phyloP scores from a whole-genome alignment of 2,329 filamentous ascomycete genomes.

The Macroventuria anomochaeta region DNA sequence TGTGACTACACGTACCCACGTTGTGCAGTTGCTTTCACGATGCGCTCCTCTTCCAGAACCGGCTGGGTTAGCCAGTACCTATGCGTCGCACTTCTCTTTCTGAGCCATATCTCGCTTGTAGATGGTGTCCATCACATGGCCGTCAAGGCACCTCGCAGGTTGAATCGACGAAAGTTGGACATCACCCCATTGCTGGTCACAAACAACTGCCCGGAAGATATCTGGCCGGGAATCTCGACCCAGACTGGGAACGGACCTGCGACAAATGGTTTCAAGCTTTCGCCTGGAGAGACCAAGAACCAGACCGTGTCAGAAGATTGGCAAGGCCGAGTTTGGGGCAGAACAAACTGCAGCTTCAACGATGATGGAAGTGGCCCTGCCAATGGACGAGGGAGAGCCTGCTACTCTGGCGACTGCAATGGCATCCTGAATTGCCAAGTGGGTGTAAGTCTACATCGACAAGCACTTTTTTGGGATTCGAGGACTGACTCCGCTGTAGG shows the following conservation, averaged over 20 bases:
- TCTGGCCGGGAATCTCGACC: constrained; percentile 79
- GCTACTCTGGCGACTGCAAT: constrained; percentile 78
- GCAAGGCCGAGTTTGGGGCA: constrained; percentile 82
- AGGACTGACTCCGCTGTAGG: constrained; percentile 54
- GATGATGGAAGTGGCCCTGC: constrained; percentile 63
- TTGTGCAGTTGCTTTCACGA: constrained; percentile 23
- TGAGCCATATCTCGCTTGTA: constrained; percentile 31
- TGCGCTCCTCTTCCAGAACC: constrained; percentile 23
- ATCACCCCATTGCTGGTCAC: constrained; percentile 67
- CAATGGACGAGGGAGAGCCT: constrained; percentile 62
- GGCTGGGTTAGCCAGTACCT: constrained; percentile 24
- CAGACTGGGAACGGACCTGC: constrained; percentile 73
- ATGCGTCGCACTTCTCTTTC: constrained; percentile 32
- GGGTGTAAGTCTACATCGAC: constrained; percentile 60
- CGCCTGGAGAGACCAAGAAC: constrained; percentile 62
- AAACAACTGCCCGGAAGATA: constrained; percentile 73
- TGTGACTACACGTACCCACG: constrained; percentile 19
- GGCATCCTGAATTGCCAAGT: constrained; percentile 72
- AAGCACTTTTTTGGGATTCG: not conserved
- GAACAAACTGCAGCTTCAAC: constrained; percentile 83
- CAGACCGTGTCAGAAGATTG: constrained; percentile 75
- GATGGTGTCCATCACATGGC: constrained; percentile 45
- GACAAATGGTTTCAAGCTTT: constrained; percentile 72
- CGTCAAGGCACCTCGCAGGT: constrained; percentile 35
- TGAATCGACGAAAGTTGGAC: constrained; percentile 41